Evolutionary conservation across 164 flowering plant species (phyloP).

Genomic region (Vitis rupestris): DNA sequence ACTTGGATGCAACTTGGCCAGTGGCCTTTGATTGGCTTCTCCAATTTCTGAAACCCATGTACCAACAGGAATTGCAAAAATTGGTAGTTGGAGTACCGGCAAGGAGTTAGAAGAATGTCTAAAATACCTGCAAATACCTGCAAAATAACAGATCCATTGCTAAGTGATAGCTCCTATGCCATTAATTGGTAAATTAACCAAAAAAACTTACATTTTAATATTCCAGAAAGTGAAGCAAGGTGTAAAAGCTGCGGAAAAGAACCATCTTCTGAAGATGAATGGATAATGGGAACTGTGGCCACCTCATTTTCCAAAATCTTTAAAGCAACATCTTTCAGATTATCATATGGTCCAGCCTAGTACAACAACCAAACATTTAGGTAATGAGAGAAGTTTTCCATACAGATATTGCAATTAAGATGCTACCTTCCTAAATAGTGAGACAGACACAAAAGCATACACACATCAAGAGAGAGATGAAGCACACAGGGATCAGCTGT

Average conservation of each 20-base stretch:
- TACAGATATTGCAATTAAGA: background rate
- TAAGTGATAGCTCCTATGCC: constrained; percentile 2
- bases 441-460: background rate
- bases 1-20: constrained; percentile 76
- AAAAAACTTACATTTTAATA: constrained; percentile 70
- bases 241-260: constrained; percentile 84
- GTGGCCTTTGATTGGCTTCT: constrained; percentile 53
- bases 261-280: constrained; percentile 67
- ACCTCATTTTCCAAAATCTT: constrained; percentile 75
- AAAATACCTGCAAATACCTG: constrained; percentile 89
- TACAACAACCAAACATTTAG: constrained; percentile 13
- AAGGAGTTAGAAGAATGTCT: constrained; percentile 47
- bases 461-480: background rate
- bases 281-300: constrained; percentile 74
- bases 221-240: constrained; percentile 87
- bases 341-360: constrained; percentile 88
- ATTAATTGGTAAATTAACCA: background rate
- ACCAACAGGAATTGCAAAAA: constrained; percentile 67
- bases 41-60: constrained; percentile 95
- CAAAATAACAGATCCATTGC: constrained; percentile 12
- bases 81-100: constrained; percentile 58
- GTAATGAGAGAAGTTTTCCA: background rate
- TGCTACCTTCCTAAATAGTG: background rate
- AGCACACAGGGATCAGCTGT: background rate
- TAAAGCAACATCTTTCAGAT: constrained; percentile 71